phyloP scores from a whole-genome alignment of 306 rosid species.

The Vicia villosa region DNA sequence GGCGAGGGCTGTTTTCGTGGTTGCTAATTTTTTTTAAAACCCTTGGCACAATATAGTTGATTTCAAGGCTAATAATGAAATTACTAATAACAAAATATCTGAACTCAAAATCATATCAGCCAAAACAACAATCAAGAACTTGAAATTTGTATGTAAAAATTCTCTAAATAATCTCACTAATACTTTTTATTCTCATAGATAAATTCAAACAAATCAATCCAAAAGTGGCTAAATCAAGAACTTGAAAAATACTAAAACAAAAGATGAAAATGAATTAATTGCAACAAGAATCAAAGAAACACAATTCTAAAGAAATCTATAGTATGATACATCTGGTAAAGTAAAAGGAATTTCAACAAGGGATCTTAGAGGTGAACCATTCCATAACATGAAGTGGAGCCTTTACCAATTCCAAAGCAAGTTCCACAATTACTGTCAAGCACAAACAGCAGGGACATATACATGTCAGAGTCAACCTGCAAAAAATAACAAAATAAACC shows the following conservation, averaged over 20 bases:
- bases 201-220: neutral
- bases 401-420: conserved; percentile 68
- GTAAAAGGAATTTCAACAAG: conserved; percentile 41
- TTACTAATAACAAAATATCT: no score
- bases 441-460: conserved; percentile 92
- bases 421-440: conserved; percentile 78
- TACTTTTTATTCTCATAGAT: neutral
- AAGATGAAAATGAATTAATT: neutral
- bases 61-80: no score
- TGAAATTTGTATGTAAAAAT: no score
- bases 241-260: neutral
- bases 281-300: neutral
- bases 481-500: neutral
- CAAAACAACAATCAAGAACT: no score
- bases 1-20: no score
- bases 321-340: neutral
- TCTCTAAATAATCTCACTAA: neutral
- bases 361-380: conserved; percentile 90
- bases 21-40: no score
- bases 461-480: conserved; percentile 72
- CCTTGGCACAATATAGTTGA: no score
- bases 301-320: neutral
- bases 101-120: no score
- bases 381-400: conserved; percentile 89
- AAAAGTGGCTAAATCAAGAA: neutral